These are phyloP conservation scores for Pythium periplocum DNA, from an alignment of 352 stramenopile genomes.

Conservation along the genomic window DNA sequence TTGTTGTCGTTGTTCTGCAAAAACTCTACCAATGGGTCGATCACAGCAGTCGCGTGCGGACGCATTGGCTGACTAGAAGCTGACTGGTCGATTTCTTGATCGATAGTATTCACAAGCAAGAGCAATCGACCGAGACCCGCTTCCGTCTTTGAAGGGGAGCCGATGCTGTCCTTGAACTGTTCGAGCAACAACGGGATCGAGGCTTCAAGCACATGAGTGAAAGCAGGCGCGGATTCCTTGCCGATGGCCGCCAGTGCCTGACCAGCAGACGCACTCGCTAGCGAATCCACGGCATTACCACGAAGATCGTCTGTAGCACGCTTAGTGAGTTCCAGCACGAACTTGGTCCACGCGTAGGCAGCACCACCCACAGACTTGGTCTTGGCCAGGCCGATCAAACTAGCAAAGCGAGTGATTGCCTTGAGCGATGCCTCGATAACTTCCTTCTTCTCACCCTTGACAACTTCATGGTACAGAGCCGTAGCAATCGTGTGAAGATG, in stretches of 20 bases:
- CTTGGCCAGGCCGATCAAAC: conserved; percentile 58
- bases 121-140: conserved; percentile 57
- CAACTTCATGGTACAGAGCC: conserved; percentile 75
- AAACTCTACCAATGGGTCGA: conserved; percentile 54
- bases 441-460: conserved; percentile 82
- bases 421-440: conserved; percentile 58
- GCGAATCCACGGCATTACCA: conserved; percentile 71
- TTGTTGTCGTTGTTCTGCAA: conserved; percentile 28
- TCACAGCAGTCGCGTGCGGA: conserved; percentile 48
- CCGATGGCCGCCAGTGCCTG: conserved; percentile 62
- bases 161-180: conserved; percentile 44
- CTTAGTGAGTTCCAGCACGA: conserved; percentile 73
- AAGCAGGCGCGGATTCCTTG: conserved; percentile 57
- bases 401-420: conserved; percentile 61
- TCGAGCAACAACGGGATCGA: conserved; percentile 55
- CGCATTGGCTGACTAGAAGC: conserved; percentile 66
- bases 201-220: conserved; percentile 66
- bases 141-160: conserved; percentile 61
- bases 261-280: conserved; percentile 72
- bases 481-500: conserved; percentile 61
- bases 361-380: conserved; percentile 45
- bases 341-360: conserved; percentile 79
- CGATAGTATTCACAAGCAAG: conserved; percentile 75
- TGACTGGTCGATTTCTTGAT: conserved; percentile 79
- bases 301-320: conserved; percentile 58